phyloP scores from a whole-genome alignment of 108 stramenopile species.

The Nitzschia sp. region DNA sequence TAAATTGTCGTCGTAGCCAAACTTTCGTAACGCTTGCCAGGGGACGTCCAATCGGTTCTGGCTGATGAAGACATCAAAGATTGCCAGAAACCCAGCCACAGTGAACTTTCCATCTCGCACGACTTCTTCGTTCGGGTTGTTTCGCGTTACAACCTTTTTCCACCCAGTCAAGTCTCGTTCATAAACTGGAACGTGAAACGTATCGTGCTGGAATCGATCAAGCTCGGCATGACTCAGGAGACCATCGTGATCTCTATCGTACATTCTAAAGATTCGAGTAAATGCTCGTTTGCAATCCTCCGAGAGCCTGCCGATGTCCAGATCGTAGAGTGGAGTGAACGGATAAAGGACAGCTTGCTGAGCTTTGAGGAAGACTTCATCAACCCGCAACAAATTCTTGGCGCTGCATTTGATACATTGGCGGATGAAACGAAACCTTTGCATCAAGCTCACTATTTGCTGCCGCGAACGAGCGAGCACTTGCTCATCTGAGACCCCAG shows the following conservation, averaged over 20 bases:
- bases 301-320: conserved; percentile 60
- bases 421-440: conserved; percentile 78
- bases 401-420: conserved; percentile 88
- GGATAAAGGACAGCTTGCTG: conserved; percentile 80
- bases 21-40: conserved; percentile 75
- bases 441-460: conserved; percentile 75
- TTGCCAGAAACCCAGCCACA: conserved; percentile 72
- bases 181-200: conserved; percentile 61
- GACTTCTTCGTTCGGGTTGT: conserved; percentile 50
- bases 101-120: conserved; percentile 77
- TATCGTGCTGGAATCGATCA: conserved; percentile 68
- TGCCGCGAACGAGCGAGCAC: conserved; percentile 60
- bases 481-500: conserved; percentile 57
- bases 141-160: conserved; percentile 70
- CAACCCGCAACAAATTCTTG: conserved; percentile 71
- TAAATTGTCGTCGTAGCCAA: conserved; percentile 77
- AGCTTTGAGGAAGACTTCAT: conserved; percentile 79
- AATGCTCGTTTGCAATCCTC: conserved; percentile 63
- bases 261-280: conserved; percentile 80
- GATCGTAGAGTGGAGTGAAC: conserved; percentile 69
- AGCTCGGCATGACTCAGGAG: conserved; percentile 74
- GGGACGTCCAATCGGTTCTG: conserved; percentile 84
- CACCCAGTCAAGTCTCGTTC: conserved; percentile 70
- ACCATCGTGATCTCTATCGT: conserved; percentile 72
- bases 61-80: conserved; percentile 81